A percentile compares a stretch with the other conserved stretches of the same genome.
Evolutionary conservation across 1,139 yeast genomes (phyloP).

Genomic region (Pneumocystis oryctolagi): DNA sequence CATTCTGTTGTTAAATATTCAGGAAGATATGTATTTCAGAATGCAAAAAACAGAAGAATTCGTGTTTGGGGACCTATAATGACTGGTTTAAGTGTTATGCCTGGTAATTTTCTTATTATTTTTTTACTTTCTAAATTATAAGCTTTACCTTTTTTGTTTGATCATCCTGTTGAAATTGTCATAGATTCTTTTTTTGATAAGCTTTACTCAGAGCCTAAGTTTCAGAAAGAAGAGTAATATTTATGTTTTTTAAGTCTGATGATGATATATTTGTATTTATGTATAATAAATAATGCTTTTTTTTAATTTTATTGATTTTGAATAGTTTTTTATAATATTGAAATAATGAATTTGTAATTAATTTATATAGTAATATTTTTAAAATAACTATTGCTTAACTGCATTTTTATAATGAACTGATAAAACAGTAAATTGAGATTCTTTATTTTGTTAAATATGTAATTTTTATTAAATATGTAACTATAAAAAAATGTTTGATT

Average conservation of each 20-base stretch:
- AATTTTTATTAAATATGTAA: not conserved
- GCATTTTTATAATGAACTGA: not conserved
- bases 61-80: constrained; percentile 58
- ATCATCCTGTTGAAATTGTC: constrained; percentile 65
- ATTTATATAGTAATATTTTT: not conserved
- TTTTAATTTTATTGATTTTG: not conserved
- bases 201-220: constrained; percentile 30
- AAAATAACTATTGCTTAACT: not conserved
- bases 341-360: not conserved
- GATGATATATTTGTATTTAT: not conserved
- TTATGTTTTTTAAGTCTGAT: constrained; percentile 7
- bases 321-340: not conserved
- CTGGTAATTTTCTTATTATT: constrained; percentile 22
- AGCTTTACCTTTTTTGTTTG: constrained; percentile 60
- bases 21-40: constrained; percentile 23
- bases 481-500: not conserved
- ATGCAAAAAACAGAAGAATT: constrained; percentile 17
- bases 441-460: not conserved
- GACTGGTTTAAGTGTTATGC: constrained; percentile 62
- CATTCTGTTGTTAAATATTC: constrained; percentile 66
- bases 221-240: constrained; percentile 5
- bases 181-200: constrained; percentile 50
- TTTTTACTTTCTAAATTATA: not conserved
- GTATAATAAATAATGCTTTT: not conserved
- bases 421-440: not conserved